phyloP scores from a whole-genome alignment of 257 asterid species.

The Scutellaria barbata region DNA sequence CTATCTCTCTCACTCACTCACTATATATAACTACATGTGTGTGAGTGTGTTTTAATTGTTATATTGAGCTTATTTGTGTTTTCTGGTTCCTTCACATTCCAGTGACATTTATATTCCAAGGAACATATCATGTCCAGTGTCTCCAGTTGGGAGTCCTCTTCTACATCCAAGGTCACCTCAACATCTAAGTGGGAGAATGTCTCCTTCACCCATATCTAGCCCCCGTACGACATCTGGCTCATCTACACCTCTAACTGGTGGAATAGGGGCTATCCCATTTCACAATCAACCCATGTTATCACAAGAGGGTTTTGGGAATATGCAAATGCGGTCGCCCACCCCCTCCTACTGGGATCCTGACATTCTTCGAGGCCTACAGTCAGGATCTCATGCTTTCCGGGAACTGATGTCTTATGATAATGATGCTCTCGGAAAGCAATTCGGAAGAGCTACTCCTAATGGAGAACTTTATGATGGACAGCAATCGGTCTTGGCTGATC shows the following conservation, averaged over 20 bases:
- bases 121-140: slow-evolving; percentile 88
- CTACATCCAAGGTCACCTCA: slow-evolving; percentile 86
- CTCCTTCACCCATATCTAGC: slow-evolving; percentile 93
- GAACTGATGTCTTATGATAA: slow-evolving; percentile 59
- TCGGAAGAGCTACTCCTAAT: slow-evolving; percentile 44
- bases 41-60: not conserved
- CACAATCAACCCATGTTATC: slow-evolving; percentile 60
- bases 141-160: slow-evolving; percentile 90
- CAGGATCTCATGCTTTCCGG: slow-evolving; percentile 68
- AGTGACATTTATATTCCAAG: slow-evolving; percentile 67
- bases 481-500: slow-evolving; percentile 67
- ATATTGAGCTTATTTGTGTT: slow-evolving; percentile 29
- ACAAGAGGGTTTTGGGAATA: slow-evolving; percentile 62
- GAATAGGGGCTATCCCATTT: slow-evolving; percentile 67
- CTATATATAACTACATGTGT: not conserved
- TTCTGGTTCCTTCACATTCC: slow-evolving; percentile 38
- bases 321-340: slow-evolving; percentile 57
- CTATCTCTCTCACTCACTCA: slow-evolving; percentile 25
- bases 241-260: slow-evolving; percentile 85
- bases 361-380: slow-evolving; percentile 60
- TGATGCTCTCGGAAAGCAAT: slow-evolving; percentile 62
- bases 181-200: slow-evolving; percentile 79
- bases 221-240: slow-evolving; percentile 93
- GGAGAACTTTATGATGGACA: slow-evolving; percentile 70
- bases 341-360: slow-evolving; percentile 82